Base-by-base conservation (phyloP, 148 eudicot genomes). In the Persicaria maculosa region DNA sequence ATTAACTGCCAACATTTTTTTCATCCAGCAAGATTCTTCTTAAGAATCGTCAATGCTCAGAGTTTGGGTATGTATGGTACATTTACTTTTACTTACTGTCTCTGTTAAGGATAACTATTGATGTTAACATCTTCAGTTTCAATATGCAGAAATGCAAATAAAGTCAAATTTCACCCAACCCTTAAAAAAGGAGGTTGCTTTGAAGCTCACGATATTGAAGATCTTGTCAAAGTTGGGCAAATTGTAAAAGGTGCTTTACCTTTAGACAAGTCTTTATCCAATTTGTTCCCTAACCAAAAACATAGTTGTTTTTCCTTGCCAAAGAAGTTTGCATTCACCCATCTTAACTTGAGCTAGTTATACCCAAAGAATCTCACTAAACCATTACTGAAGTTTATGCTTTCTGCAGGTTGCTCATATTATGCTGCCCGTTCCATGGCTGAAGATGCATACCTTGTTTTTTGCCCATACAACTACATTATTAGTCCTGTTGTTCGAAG, bases 141-240 rank as follows among this genome's bases (percentile, higher is more conserved):
- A 65, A 65, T 75, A 78, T 76, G 72, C 84, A 95, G 99, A 85
- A 95, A 92, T 83, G 82, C 64, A 52, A 81, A 84, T 76, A 92
- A 81, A 78, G 90, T 95, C 72, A 92, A 83, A 85, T 75, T 80
- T 74, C 99, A 95, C 75, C 86, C 89, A 55, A 89, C 99, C 73
- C 80, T 95, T 76, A 86, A 78, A 74, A 92, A 80, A 84, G 99
- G 97, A 76, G 99, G 97, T 44, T 84, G 89, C 77, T 81, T 92
- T 62, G 97, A 95, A 81, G 97, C 83, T 65, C 94, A 95, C 79
- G 99, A 95, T 79, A 92, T 95, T 80, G 99, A 95, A 86, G 99
- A 95, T 85, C 87, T 95, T 81, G 86, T 92, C 64, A 92, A 95
- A 84, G 83, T 95, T 77, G 99, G 99, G 54, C 85, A 85, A 74